phyloP scores from a whole-genome alignment of 2,329 filamentous ascomycete genomes.

The Fusarium longipes region DNA sequence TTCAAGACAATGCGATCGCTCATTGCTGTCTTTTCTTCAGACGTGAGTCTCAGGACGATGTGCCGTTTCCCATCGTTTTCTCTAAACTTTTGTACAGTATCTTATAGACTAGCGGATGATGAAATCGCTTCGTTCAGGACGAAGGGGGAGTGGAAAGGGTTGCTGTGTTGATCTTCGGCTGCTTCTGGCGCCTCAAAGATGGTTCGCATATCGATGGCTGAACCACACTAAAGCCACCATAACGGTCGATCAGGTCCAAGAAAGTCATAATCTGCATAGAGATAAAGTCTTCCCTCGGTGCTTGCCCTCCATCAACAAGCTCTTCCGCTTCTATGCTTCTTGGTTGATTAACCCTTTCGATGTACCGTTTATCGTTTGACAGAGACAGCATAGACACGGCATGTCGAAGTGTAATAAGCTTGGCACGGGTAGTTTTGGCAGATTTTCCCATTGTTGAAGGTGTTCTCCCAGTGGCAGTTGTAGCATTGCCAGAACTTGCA shows the following conservation, averaged over 20 bases:
- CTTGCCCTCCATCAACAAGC: background rate
- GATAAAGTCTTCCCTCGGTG: too few species aligned
- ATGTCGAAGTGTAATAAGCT: background rate
- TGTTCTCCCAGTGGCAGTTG: background rate
- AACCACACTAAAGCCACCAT: background rate
- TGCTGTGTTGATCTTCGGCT: background rate
- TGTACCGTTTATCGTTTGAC: background rate
- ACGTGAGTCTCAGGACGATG: background rate
- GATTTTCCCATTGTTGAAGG: background rate
- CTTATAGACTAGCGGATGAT: background rate
- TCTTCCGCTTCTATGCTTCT: background rate
- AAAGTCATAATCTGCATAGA: background rate
- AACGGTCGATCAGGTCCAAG: background rate
- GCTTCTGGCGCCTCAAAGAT: background rate
- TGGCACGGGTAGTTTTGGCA: background rate
- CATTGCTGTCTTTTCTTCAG: background rate
- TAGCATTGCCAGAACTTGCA: background rate
- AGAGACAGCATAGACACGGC: background rate
- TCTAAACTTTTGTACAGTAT: background rate
- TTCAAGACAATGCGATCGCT: background rate
- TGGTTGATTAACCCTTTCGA: background rate
- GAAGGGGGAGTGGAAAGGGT: too few species aligned
- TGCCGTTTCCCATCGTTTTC: constrained; percentile 8
- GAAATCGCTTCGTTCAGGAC: background rate
- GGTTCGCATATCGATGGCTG: background rate